Percentiles rank a stretch among this genome's conserved stretches.
Conservation (phyloP, 306 rosid genomes). For the Vicia faba region DNA sequence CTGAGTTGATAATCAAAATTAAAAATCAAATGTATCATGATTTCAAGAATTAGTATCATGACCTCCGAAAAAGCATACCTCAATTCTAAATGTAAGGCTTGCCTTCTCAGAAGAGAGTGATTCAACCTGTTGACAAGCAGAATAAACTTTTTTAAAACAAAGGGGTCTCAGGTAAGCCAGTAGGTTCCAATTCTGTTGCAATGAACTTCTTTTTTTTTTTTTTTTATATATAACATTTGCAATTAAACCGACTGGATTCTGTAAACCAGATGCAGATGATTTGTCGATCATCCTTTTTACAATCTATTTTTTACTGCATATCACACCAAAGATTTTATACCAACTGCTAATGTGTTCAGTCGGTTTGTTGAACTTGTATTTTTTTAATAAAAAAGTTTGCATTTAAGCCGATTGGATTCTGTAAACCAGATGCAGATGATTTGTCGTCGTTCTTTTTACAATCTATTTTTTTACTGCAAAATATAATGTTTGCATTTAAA, state of each 20-base stretch:
- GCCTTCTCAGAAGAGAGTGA: slow-evolving; percentile 95
- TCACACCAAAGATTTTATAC: slow-evolving; percentile 7
- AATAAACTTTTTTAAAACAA: slow-evolving; percentile 25
- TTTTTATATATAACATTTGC: not conserved
- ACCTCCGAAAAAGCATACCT: slow-evolving; percentile 53
- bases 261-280: slow-evolving; percentile 10
- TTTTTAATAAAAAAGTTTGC: not conserved
- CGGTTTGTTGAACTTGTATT: not conserved
- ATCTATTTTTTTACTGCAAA: no score
- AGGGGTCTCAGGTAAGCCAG: slow-evolving; percentile 26
- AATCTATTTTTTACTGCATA: not conserved
- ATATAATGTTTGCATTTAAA: not conserved
- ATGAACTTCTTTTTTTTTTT: not conserved
- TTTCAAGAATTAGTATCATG: slow-evolving; percentile 28
- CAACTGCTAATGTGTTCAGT: slow-evolving; percentile 22
- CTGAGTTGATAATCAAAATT: slow-evolving; percentile 28
- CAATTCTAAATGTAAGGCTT: slow-evolving; percentile 76
- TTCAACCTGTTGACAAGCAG: slow-evolving; percentile 72
- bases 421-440: slow-evolving; percentile 10
- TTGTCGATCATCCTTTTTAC: slow-evolving; percentile 2
- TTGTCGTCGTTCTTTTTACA: no score
- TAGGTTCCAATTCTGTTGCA: slow-evolving; percentile 10
- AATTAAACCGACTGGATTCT: slow-evolving; percentile 8
- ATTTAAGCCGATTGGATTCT: slow-evolving; percentile 6
- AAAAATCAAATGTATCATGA: slow-evolving; percentile 5